Evolutionary conservation across 768 basidiomycete species (phyloP), one percentile per base, ranked within the genome.

Genomic region (Exsudoporus frostii): DNA sequence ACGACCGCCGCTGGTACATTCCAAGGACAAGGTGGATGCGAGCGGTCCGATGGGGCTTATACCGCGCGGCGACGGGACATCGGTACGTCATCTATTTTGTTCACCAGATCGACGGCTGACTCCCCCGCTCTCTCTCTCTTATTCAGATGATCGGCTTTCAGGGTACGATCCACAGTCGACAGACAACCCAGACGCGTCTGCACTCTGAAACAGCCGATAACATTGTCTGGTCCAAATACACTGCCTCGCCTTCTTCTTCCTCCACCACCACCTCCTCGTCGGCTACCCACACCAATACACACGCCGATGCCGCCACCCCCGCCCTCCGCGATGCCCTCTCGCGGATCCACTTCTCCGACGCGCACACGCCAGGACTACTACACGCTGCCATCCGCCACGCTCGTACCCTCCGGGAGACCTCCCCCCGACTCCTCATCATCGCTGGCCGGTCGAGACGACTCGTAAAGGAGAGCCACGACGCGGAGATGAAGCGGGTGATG

Each of bases 171-270:
- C 91, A 92, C 56, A 85, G 81, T 1, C 76, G 80, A 42, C 71
- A 73, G 3, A 82, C 77, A 43, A 87, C 88, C 0, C 80, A 87
- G 56, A 82, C 77, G 22, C 79, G 79, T 6, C 61, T 96, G 55
- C 84, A 86, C 55, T 92, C 90, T 1, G 87, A 90, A 50, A 91
- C 87, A 0, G 93, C 92, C 0, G 95, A 98, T 65, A 83, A 84
- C 56, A 74, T 93, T 45, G 67, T 78, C 1, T 95, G 93, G 91
- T 71, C 72, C 1, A 80, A 75, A 46, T 92, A 85, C 62, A 76
- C 82, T n/a, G n/a, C n/a, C n/a, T n/a, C n/a, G n/a, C n/a, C n/a
- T n/a, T n/a, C n/a, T n/a, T n/a, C n/a, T 1, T 54, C 72, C 8
- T 9, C 40, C 7, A 3, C 0, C 9, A 2, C 22, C 15, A 9